Evolutionary conservation across 257 asterid genomes (phyloP).

Genomic region (Penstemon barbatus): DNA sequence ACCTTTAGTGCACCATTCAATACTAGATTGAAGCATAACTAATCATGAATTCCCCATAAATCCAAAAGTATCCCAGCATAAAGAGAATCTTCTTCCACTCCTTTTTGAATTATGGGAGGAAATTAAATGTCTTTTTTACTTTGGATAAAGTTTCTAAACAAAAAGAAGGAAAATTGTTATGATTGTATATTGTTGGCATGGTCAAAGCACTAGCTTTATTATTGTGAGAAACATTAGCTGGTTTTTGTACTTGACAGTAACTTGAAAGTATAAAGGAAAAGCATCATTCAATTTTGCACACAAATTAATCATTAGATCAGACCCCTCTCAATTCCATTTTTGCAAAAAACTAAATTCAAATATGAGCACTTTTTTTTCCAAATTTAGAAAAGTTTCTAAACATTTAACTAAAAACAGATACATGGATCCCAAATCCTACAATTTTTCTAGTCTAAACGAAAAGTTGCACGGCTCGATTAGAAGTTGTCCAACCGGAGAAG

Average conservation of each 20-base stretch:
- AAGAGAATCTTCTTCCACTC: conserved; percentile 38
- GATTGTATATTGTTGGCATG: conserved; percentile 39
- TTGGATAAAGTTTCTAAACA: conserved; percentile 38
- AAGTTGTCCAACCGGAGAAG: conserved; percentile 36
- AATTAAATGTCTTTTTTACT: conserved; percentile 36
- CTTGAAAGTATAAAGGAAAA: conserved; percentile 9
- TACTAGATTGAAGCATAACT: conserved; percentile 29
- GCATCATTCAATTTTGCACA: conserved; percentile 34
- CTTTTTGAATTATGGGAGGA: conserved; percentile 50
- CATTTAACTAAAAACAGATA: conserved; percentile 32
- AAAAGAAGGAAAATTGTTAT: conserved; percentile 32
- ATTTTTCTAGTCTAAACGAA: not conserved
- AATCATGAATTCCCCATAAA: conserved; percentile 33
- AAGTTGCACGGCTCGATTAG: conserved; percentile 8
- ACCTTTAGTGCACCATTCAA: conserved; percentile 27
- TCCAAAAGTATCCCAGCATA: conserved; percentile 43
- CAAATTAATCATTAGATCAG: conserved; percentile 35
- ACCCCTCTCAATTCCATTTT: conserved; percentile 31
- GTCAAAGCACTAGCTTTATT: conserved; percentile 44
- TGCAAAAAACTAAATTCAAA: conserved; percentile 36
- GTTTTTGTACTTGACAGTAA: conserved; percentile 29
- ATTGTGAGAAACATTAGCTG: conserved; percentile 33
- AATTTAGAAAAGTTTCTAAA: conserved; percentile 40
- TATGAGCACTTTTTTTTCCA: conserved; percentile 27
- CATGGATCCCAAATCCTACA: conserved; percentile 42